Conservation (phyloP, 2,329 filamentous ascomycete genomes). For the Lachnellula cervina region DNA sequence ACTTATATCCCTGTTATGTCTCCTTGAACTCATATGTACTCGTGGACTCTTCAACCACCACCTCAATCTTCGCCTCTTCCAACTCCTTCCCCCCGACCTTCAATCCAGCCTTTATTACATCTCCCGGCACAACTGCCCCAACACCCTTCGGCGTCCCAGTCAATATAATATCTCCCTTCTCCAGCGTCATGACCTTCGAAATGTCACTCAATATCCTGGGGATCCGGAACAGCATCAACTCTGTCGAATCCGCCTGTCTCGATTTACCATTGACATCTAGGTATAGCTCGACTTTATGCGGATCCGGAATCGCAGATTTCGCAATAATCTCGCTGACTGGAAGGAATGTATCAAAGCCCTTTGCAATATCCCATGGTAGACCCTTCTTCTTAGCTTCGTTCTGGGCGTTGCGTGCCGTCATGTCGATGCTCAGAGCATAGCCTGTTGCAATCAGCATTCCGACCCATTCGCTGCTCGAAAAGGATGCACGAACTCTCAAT, state of each 20-base stretch:
- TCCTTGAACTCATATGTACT: slow-evolving; percentile 73
- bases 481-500: slow-evolving; percentile 60
- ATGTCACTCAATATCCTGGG: slow-evolving; percentile 86
- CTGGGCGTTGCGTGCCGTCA: slow-evolving; percentile 94
- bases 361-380: slow-evolving; percentile 91
- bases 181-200: slow-evolving; percentile 88
- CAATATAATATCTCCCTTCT: slow-evolving; percentile 86
- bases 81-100: slow-evolving; percentile 76
- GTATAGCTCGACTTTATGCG: slow-evolving; percentile 82
- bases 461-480: background rate
- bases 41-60: slow-evolving; percentile 73
- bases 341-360: slow-evolving; percentile 97
- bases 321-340: slow-evolving; percentile 78
- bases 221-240: slow-evolving; percentile 89
- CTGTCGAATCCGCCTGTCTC: slow-evolving; percentile 83
- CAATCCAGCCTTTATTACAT: slow-evolving; percentile 81
- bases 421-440: slow-evolving; percentile 90
- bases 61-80: slow-evolving; percentile 78
- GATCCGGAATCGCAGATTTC: slow-evolving; percentile 76
- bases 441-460: slow-evolving; percentile 42
- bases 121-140: slow-evolving; percentile 76
- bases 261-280: slow-evolving; percentile 75
- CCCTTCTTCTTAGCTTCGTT: slow-evolving; percentile 97
- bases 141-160: slow-evolving; percentile 98
- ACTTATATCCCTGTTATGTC: slow-evolving; percentile 46